phyloP scores from a whole-genome alignment of 148 eudicot species.

The Chenopodium formosanum region DNA sequence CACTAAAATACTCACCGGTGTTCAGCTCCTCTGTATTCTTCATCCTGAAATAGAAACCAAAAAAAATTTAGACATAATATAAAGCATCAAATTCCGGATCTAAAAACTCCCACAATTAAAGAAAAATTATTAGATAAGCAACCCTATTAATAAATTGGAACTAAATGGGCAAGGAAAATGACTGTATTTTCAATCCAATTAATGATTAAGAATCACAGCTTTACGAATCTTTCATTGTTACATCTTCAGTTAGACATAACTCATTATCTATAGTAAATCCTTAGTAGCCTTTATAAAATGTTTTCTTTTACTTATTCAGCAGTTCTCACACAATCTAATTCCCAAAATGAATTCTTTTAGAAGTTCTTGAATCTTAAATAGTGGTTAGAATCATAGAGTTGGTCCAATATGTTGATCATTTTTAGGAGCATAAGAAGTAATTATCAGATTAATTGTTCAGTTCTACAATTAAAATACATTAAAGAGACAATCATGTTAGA shows the following conservation, averaged over 20 bases:
- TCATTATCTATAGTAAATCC: background rate
- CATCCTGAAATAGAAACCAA: constrained; percentile 45
- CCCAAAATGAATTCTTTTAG: background rate
- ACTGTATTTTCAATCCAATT: background rate
- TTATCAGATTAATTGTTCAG: background rate
- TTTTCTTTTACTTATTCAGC: background rate
- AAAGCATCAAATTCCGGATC: background rate
- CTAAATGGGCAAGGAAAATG: background rate
- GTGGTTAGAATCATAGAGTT: background rate
- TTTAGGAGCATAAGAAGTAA: background rate
- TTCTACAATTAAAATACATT: background rate
- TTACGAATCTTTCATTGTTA: background rate
- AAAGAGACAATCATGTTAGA: background rate
- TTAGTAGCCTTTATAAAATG: background rate
- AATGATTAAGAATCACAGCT: background rate
- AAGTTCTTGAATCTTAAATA: background rate
- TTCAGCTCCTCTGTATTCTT: constrained; percentile 49
- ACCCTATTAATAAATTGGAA: background rate
- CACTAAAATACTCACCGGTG: constrained; percentile 50
- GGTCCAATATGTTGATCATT: background rate
- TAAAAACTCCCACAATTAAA: background rate
- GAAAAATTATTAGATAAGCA: background rate
- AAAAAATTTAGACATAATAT: background rate
- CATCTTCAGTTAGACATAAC: background rate
- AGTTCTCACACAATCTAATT: background rate